Base-by-base conservation (phyloP, 768 basidiomycete genomes). In the Amanita thiersii region DNA sequence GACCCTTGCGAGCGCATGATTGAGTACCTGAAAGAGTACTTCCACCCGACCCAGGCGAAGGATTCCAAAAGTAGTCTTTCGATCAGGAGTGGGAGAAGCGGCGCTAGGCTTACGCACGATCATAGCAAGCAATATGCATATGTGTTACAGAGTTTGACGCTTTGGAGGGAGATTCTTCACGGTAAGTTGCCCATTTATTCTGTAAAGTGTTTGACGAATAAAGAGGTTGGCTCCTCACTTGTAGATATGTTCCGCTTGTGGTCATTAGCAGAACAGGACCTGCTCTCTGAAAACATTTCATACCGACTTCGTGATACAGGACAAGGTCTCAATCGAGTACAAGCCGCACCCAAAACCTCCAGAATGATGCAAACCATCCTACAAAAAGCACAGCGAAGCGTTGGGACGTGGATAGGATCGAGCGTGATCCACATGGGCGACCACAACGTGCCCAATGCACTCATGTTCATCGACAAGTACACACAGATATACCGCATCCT, bases 391-490 rank as follows among this genome's bases (percentile, higher is more conserved):
- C 88, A 91, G 52, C 69, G 73, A 46, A 81, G 79, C 48, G 80
- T 90, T 10, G 88, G 87, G 0, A 72, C 71, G 26, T 90, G 88
- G 88, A 75, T 89, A 43, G 88, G 88, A 30, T 88, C 80, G 8
- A 85, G 82, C 40, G 86, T 86, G 49, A 86, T 88, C 47, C 87
- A 90, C 60, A 86, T 88, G 86, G 86, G 86, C 37, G 88, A 90
- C 53, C 88, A 80, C 57, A 79, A 86, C 52, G 84, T 87, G 15
- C 84, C 84, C 3, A 87, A 86, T 51, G 85, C 88, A 2, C 69
- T 90, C 37, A 77, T 90, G 63, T 90, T 91, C 70, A 88, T 90
- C 51, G 86, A 91, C 72, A 91, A 91, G 56, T 91, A 91, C 62
- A 87, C 87, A 9, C 88, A 91, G 56, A 84, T 91, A 36, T 91